Percentiles rank a stretch among this genome's conserved stretches.
phyloP scores from a whole-genome alignment of 2,329 filamentous ascomycete species.

The Pestalotiopsis sp. region DNA sequence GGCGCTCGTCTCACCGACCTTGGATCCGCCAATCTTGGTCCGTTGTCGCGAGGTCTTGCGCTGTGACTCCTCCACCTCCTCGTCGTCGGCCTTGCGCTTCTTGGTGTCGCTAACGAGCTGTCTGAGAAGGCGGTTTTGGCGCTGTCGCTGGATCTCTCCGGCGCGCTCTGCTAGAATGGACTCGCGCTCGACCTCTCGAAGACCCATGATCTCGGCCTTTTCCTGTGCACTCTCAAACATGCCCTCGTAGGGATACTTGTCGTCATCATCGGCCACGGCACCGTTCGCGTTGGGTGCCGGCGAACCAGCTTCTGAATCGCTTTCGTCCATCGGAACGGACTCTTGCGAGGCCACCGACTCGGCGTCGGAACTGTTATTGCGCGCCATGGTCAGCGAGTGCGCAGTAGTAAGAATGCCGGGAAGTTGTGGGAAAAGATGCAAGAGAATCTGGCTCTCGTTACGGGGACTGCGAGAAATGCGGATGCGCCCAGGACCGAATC shows the following conservation, averaged over 20 bases:
- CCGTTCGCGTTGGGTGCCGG: slow-evolving; percentile 37
- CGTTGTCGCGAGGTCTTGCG: slow-evolving; percentile 74
- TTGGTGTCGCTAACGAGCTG: slow-evolving; percentile 71
- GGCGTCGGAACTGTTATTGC: slow-evolving; percentile 38
- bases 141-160: slow-evolving; percentile 76
- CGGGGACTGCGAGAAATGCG: background rate
- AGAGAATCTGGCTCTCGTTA: background rate
- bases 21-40: slow-evolving; percentile 64
- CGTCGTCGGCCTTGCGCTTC: slow-evolving; percentile 76
- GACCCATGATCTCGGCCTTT: slow-evolving; percentile 75
- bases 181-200: slow-evolving; percentile 91
- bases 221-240: slow-evolving; percentile 75
- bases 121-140: slow-evolving; percentile 80
- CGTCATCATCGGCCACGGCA: slow-evolving; percentile 46
- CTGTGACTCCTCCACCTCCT: slow-evolving; percentile 75
- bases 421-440: background rate
- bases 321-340: slow-evolving; percentile 89
- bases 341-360: slow-evolving; percentile 73
- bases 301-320: slow-evolving; percentile 72
- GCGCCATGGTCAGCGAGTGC: slow-evolving; percentile 15
- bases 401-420: background rate
- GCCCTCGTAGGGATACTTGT: slow-evolving; percentile 83
- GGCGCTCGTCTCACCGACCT: slow-evolving; percentile 66
- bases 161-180: slow-evolving; percentile 85
- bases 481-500: background rate